Evolutionary conservation across 176 grass and related monocot genomes (phyloP).

Genomic region (Aegilops tauschii): DNA sequence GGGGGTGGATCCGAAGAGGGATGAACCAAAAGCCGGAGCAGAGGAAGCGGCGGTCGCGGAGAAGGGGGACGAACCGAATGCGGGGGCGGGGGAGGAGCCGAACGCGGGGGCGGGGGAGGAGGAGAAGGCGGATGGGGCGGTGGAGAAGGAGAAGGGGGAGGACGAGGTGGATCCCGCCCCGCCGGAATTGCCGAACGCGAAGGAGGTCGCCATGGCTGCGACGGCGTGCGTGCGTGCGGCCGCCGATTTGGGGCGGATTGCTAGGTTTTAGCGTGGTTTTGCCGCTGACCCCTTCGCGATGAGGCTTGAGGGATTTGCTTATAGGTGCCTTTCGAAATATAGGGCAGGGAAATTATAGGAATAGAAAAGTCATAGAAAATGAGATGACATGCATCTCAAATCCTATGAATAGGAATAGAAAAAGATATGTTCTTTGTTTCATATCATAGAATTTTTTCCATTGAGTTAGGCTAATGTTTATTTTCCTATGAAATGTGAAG

Average conservation of each 20-base stretch:
- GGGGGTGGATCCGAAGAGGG: constrained; percentile 37
- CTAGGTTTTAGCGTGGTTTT: constrained; percentile 46
- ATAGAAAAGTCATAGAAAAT: no score
- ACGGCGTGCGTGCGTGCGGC: not conserved
- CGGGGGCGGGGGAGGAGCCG: constrained; percentile 29
- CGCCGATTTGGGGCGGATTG: constrained; percentile 29
- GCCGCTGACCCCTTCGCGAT: not conserved
- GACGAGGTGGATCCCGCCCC: constrained; percentile 34
- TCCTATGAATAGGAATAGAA: no score
- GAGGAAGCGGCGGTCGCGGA: constrained; percentile 38
- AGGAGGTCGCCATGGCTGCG: constrained; percentile 55
- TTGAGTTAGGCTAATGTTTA: no score
- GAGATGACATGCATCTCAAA: no score
- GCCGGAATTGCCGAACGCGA: constrained; percentile 40
- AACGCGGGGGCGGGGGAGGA: constrained; percentile 30
- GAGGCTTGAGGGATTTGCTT: not conserved
- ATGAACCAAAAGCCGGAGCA: constrained; percentile 24
- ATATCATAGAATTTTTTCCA: no score
- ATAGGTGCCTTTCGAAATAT: not conserved
- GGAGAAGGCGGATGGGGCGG: constrained; percentile 20
- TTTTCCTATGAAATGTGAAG: no score
- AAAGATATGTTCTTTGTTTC: no score
- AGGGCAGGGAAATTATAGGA: no score
- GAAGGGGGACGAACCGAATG: constrained; percentile 10
- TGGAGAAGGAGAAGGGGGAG: constrained; percentile 47